A percentile compares a stretch with the other conserved stretches of the same genome.
Conservation (phyloP, 2,329 filamentous ascomycete genomes). For the Bipolaris gigantea region DNA sequence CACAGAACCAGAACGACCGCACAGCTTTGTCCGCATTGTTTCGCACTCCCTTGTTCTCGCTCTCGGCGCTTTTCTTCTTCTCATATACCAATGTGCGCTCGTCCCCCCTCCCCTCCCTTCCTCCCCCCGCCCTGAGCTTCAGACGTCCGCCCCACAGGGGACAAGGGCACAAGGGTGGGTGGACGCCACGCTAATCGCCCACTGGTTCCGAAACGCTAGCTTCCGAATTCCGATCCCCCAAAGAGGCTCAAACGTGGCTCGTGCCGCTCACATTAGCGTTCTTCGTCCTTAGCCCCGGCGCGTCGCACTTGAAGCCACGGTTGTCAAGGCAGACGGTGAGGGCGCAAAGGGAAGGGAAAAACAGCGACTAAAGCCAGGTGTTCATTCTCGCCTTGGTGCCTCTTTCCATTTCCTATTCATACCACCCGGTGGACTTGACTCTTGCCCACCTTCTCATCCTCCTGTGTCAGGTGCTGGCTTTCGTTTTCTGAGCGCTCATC, state of each 20-base stretch:
- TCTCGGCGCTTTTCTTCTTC: not conserved
- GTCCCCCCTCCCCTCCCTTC: not conserved
- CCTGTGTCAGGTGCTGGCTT: not conserved
- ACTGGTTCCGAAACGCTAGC: slow-evolving; percentile 9
- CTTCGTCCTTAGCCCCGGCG: slow-evolving; percentile 33
- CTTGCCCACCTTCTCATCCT: not conserved
- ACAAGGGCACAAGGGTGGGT: not conserved
- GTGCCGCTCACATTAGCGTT: slow-evolving; percentile 18
- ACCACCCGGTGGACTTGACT: not conserved
- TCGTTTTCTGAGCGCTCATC: not conserved
- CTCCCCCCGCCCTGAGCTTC: not conserved
- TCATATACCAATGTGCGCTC: not conserved
- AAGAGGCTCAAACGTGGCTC: slow-evolving; percentile 14
- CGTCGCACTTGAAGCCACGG: slow-evolving; percentile 34
- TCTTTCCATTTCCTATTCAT: not conserved
- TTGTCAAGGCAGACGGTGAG: slow-evolving; percentile 12
- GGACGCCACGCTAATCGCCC: not conserved
- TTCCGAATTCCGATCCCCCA: slow-evolving; percentile 17
- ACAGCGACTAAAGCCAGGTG: slow-evolving; percentile 2
- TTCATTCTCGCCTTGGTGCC: slow-evolving; percentile 1
- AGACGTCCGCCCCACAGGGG: not conserved
- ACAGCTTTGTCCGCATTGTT: not conserved
- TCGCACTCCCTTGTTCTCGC: not conserved
- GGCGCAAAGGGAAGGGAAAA: not conserved
- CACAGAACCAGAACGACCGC: not conserved